phyloP scores from a whole-genome alignment of 2,329 filamentous ascomycete species.

The Epichloe gansuensis region DNA sequence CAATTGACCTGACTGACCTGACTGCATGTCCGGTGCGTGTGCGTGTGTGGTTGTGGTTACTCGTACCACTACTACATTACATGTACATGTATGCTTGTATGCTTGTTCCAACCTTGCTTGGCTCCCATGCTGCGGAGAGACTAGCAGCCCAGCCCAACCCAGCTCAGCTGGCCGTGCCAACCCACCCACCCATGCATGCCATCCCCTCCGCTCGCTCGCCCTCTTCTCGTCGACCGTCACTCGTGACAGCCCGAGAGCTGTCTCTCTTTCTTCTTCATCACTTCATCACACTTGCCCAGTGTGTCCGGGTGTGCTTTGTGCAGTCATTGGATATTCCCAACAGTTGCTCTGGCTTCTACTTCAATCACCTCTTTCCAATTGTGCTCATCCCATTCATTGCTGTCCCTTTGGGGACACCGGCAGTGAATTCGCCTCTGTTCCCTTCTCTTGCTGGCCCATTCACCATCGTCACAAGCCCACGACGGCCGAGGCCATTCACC shows the following conservation, averaged over 20 bases:
- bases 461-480: not conserved
- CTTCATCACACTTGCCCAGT: not conserved
- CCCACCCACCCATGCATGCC: not conserved
- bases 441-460: not conserved
- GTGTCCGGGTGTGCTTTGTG: constrained; percentile 8
- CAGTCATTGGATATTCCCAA: constrained; percentile 11
- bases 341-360: constrained; percentile 7
- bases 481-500: constrained; percentile 1
- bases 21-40: not conserved
- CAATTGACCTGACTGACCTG: not conserved
- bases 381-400: constrained; percentile 8
- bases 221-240: not conserved
- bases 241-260: not conserved
- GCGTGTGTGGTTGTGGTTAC: not conserved
- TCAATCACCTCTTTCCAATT: constrained; percentile 8
- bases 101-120: not conserved
- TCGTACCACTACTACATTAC: not conserved
- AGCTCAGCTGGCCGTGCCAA: constrained; percentile 1
- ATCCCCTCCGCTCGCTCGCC: constrained; percentile 1
- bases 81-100: not conserved
- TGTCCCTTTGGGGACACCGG: constrained; percentile 12
- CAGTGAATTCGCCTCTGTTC: constrained; percentile 10
- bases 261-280: constrained; percentile 3
- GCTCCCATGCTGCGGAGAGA: not conserved
- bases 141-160: not conserved